These are phyloP conservation scores for Pseudocercospora musae DNA, from an alignment of 2,329 filamentous ascomycete genomes.

Conservation along the genomic window DNA sequence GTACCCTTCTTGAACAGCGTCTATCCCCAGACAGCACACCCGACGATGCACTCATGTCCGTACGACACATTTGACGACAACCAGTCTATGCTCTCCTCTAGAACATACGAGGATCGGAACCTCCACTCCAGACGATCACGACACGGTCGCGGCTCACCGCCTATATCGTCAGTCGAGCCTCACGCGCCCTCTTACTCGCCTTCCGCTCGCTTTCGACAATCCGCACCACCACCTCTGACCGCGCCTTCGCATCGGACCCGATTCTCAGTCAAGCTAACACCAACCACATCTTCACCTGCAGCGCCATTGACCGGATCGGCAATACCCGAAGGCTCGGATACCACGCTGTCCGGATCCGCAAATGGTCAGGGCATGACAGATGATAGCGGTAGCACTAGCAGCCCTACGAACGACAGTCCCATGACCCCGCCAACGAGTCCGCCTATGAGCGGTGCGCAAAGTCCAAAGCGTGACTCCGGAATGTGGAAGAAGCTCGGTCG, in stretches of 20 bases:
- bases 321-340: slow-evolving; percentile 24
- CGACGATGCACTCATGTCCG: slow-evolving; percentile 40
- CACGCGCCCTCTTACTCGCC: slow-evolving; percentile 28
- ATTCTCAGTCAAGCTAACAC: slow-evolving; percentile 34
- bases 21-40: slow-evolving; percentile 48
- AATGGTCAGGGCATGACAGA: slow-evolving; percentile 54
- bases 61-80: slow-evolving; percentile 41
- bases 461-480: slow-evolving; percentile 36
- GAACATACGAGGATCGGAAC: slow-evolving; percentile 40
- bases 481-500: slow-evolving; percentile 41
- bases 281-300: slow-evolving; percentile 32
- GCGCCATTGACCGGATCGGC: slow-evolving; percentile 15
- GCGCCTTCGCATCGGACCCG: slow-evolving; percentile 32
- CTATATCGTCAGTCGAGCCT: slow-evolving; percentile 30
- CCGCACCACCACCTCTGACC: slow-evolving; percentile 34
- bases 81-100: slow-evolving; percentile 28
- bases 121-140: slow-evolving; percentile 24
- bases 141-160: slow-evolving; percentile 33
- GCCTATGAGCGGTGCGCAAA: slow-evolving; percentile 45
- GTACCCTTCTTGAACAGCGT: slow-evolving; percentile 81
- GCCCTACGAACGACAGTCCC: slow-evolving; percentile 50
- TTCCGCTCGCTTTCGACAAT: slow-evolving; percentile 28
- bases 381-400: slow-evolving; percentile 61
- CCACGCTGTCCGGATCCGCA: slow-evolving; percentile 32
- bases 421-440: slow-evolving; percentile 75